Evolutionary conservation across 805 yeast genomes (phyloP), one percentile per base, ranked within the genome.

Genomic region (Clavispora santaluciae): DNA sequence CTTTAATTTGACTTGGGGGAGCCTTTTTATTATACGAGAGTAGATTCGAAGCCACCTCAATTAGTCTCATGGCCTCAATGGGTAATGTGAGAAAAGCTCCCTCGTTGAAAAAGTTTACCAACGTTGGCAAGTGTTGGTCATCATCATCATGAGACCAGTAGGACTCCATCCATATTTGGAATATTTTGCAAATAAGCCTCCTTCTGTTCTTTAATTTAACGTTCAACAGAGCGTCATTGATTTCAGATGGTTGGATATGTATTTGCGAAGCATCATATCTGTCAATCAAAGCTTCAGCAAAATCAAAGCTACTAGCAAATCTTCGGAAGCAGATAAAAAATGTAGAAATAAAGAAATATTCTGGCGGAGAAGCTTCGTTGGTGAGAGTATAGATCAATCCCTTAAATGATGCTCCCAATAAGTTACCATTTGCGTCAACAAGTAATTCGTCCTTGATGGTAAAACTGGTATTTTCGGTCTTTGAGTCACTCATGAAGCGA

Each of bases 81-180:
- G 93, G 95, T 39, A 84, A 63, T 42, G 59, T 68, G 10, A 59
- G 54, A n/a, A 77, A 68, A n/a, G 81, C 70, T 11, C 81, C 88
- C 60, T 86, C 95, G 57, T 85, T 86, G 55, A 86, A 81, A 56
- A 88, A 84, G 54, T 85, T 85, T 34, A 85, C 73, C 53, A 88
- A 64, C 0, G 87, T 82, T 10, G 93, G 78, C 35, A 89, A 63
- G 29, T 81, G 66, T 20, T 60, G 63, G 45, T 75, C 76, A 58
- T 89, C 95, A 5, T 61, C 40, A 33, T 73, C 70, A 36, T 75
- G 77, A 47, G 81, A 78, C 96, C 96, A 91, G 57, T 84, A 89
- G 38, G 93, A 82, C 60, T 88, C 95, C 60, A 91, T 64, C 99
- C 99, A 91, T 25, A 78, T 67, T 57, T 80, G 85, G 56, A 89